Conservation (phyloP, 2,329 filamentous ascomycete genomes). For the Arthrobotrys conoides region DNA sequence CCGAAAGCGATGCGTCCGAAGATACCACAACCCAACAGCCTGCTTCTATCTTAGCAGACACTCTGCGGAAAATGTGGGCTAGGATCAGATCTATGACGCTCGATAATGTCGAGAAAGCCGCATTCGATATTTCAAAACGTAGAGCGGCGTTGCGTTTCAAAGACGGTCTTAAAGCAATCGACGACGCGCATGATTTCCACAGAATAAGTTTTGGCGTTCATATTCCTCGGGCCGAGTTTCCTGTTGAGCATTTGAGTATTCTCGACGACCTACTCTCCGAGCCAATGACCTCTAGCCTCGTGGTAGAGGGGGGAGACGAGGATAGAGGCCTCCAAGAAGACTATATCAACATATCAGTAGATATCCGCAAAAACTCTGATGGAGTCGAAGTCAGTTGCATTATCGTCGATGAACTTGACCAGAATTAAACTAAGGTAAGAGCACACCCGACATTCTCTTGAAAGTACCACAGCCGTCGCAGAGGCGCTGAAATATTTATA, state of each 20-base stretch:
- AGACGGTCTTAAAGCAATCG: slow-evolving; percentile 13
- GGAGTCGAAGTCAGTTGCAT: slow-evolving; percentile 15
- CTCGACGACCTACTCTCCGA: slow-evolving; percentile 21
- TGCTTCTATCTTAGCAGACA: slow-evolving; percentile 3
- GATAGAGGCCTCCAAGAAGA: slow-evolving; percentile 30
- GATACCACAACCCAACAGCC: background rate
- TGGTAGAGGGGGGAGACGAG: slow-evolving; percentile 42
- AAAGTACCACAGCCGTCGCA: no score
- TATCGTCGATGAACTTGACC: slow-evolving; percentile 12
- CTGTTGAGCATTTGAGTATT: background rate
- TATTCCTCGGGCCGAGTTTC: background rate
- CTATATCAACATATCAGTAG: slow-evolving; percentile 36
- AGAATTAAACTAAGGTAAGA: background rate
- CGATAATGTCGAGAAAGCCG: background rate
- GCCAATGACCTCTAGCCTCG: slow-evolving; percentile 28
- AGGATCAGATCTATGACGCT: slow-evolving; percentile 36
- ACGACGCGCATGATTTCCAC: slow-evolving; percentile 7
- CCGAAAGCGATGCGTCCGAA: slow-evolving; percentile 5
- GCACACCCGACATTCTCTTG: background rate
- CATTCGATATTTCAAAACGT: background rate
- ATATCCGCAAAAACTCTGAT: slow-evolving; percentile 1
- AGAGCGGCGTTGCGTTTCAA: slow-evolving; percentile 10
- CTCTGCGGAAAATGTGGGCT: slow-evolving; percentile 19
- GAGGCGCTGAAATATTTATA: no score
- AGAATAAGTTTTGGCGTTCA: slow-evolving; percentile 9